Percentiles rank a stretch among this genome's conserved stretches.
These are phyloP conservation scores for Fonsecaea nubica DNA, from an alignment of 2,329 filamentous ascomycete genomes.

Conservation along the genomic window DNA sequence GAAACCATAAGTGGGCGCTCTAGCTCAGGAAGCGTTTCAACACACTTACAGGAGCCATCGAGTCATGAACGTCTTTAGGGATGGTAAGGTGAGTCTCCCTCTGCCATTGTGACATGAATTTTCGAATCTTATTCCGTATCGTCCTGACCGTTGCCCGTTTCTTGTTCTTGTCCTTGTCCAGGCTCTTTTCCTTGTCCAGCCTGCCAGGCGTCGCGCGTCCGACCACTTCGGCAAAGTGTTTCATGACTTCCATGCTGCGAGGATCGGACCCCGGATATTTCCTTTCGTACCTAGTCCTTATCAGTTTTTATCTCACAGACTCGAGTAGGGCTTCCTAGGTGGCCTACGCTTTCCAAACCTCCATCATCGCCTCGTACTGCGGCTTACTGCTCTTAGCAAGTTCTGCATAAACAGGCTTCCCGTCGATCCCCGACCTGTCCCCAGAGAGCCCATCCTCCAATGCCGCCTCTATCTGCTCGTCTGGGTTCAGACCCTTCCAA, in stretches of 20 bases:
- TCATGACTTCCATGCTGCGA: not conserved
- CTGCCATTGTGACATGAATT: not conserved
- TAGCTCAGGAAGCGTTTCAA: not conserved
- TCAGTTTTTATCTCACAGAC: not conserved
- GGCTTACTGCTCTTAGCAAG: not conserved
- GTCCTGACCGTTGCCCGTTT: not conserved
- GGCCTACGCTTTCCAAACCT: not conserved
- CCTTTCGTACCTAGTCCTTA: not conserved
- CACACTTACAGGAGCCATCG: not conserved
- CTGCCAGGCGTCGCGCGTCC: not conserved
- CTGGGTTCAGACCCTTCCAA: not conserved
- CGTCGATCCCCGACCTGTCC: not conserved
- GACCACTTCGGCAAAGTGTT: not conserved
- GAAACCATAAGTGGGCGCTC: not conserved
- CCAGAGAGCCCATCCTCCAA: conserved; percentile 4
- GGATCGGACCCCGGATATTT: not conserved
- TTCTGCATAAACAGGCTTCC: not conserved
- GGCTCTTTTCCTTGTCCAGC: not conserved
- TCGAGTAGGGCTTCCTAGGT: not conserved
- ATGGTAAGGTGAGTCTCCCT: not conserved
- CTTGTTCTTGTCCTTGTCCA: not conserved
- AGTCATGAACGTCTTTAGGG: not conserved
- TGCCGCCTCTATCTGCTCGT: conserved; percentile 1
- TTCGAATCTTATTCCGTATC: not conserved
- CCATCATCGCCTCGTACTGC: conserved; percentile 2